Evolutionary conservation across 352 stramenopile genomes (phyloP).

Genomic region (Pythium phragmiticola): DNA sequence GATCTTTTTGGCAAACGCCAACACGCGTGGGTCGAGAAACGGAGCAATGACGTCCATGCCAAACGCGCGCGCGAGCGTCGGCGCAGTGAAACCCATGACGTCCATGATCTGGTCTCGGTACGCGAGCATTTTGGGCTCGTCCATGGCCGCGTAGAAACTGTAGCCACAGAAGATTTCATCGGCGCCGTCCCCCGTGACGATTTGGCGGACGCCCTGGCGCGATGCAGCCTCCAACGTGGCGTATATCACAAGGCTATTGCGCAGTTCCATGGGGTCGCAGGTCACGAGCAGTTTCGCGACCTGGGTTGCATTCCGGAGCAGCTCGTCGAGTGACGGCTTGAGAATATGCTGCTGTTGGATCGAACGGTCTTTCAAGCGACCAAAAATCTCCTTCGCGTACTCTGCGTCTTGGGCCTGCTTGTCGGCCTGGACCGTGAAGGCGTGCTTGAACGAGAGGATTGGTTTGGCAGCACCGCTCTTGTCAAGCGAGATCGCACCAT

Average conservation of each 20-base stretch:
- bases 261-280: conserved; percentile 86
- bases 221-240: conserved; percentile 56
- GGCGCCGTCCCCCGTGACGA: conserved; percentile 82
- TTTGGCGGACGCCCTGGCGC: conserved; percentile 47
- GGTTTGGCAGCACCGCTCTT: conserved; percentile 34
- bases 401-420: conserved; percentile 37
- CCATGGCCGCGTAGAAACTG: conserved; percentile 78
- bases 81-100: conserved; percentile 83
- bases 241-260: conserved; percentile 87
- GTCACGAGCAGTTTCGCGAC: conserved; percentile 59
- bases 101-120: conserved; percentile 77
- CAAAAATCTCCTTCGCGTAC: conserved; percentile 47
- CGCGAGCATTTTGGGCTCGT: conserved; percentile 46
- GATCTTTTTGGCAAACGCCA: conserved; percentile 65
- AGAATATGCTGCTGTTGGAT: conserved; percentile 68
- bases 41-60: conserved; percentile 70
- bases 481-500: conserved; percentile 41
- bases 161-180: conserved; percentile 90
- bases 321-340: conserved; percentile 44
- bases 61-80: conserved; percentile 58
- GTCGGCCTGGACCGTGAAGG: conserved; percentile 57
- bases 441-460: conserved; percentile 51
- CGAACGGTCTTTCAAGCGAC: conserved; percentile 39
- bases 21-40: conserved; percentile 68
- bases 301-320: conserved; percentile 39